Conservation (phyloP, 1,139 yeast genomes). For the Eremothecium sinecaudum region DNA sequence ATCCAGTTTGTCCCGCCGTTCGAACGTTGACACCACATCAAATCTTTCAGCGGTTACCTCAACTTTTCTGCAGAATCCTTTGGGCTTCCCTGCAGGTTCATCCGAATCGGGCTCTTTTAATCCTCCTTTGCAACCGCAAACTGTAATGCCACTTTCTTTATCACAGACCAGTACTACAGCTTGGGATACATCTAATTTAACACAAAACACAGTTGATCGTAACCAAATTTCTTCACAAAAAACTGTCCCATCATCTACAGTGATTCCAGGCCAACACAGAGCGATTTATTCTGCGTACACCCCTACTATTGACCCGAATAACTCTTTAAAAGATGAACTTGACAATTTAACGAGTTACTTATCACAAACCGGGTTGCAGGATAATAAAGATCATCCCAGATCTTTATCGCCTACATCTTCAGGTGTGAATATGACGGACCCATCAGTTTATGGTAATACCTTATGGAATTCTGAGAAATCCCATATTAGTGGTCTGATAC, state of each 20-base stretch:
- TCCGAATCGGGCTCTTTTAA: conserved; percentile 2
- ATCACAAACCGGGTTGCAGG: conserved; percentile 19
- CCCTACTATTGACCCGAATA: conserved; percentile 6
- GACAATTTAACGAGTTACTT: conserved; percentile 24
- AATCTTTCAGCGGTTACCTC: neutral
- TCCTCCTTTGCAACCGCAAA: conserved; percentile 2
- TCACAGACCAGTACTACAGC: conserved; percentile 2
- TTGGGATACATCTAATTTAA: conserved; percentile 6
- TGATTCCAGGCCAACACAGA: conserved; percentile 1
- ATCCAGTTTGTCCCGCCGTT: neutral
- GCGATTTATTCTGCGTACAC: conserved; percentile 5
- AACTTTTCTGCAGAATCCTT: neutral
- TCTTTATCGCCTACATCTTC: conserved; percentile 3
- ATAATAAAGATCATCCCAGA: no score
- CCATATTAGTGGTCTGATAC: conserved; percentile 1
- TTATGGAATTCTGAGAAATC: conserved; percentile 2
- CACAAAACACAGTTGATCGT: conserved; percentile 6
- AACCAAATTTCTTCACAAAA: neutral
- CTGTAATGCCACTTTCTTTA: conserved; percentile 1
- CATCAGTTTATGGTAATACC: conserved; percentile 1
- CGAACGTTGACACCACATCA: neutral
- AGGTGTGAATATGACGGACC: neutral
- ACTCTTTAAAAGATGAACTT: conserved; percentile 23
- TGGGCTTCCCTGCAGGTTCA: conserved; percentile 1
- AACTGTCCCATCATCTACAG: neutral